These are phyloP conservation scores for Acacia concinna DNA, from an alignment of 331 rosid species.

Conservation along the genomic window DNA sequence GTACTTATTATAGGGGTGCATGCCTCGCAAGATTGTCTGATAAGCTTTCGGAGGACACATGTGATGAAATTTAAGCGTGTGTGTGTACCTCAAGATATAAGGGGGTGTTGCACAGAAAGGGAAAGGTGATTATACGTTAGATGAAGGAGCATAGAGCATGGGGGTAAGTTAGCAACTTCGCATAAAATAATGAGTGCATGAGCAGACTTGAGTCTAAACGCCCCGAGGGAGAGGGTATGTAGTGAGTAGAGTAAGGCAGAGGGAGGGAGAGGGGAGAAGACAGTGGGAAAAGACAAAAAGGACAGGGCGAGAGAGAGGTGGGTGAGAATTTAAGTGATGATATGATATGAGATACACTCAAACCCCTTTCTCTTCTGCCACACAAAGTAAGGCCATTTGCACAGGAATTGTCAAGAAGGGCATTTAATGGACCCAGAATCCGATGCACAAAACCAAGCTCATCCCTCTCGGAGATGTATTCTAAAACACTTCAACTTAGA, in stretches of 20 bases:
- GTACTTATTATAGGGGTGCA: neutral
- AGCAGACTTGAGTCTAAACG: conserved; percentile 24
- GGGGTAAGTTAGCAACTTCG: neutral
- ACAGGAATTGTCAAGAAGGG: conserved; percentile 44
- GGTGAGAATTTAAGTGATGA: conserved; percentile 38
- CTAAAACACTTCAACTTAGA: neutral
- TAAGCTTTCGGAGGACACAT: neutral
- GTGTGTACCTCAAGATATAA: neutral
- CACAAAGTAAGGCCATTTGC: conserved; percentile 33
- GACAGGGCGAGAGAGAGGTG: conserved; percentile 32
- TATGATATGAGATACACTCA: conserved; percentile 29
- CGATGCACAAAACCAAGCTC: conserved; percentile 11
- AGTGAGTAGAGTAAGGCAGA: neutral
- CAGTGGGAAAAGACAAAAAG: conserved; percentile 45
- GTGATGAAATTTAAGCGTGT: neutral
- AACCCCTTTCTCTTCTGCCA: neutral
- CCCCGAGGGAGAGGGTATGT: conserved; percentile 10
- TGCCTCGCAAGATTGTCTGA: neutral
- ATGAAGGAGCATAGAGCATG: neutral
- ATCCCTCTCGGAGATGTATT: neutral
- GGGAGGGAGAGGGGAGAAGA: conserved; percentile 31
- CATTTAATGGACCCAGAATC: conserved; percentile 47
- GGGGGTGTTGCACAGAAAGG: neutral
- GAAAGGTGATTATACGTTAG: neutral
- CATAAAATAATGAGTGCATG: conserved; percentile 16